These are phyloP conservation scores for Cutaneotrichosporon mucoides DNA, from an alignment of 1,284 basidiomycete species.

Conservation along the genomic window DNA sequence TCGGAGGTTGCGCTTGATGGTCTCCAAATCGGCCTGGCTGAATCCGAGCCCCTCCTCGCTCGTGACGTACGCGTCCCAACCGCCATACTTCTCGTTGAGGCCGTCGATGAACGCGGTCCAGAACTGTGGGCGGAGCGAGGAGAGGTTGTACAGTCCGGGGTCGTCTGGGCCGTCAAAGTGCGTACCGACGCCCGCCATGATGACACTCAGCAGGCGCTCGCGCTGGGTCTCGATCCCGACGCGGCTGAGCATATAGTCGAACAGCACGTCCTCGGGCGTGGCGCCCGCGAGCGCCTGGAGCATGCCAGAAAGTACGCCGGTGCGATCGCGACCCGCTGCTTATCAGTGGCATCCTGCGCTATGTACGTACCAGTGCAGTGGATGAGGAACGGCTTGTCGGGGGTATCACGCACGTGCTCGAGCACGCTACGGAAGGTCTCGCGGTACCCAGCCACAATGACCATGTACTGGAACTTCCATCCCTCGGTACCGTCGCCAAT, in stretches of 20 bases:
- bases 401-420: constrained; percentile 11
- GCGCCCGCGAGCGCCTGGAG: constrained; percentile 16
- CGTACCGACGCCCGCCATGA: neutral
- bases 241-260: constrained; percentile 18
- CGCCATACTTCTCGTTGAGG: constrained; percentile 10
- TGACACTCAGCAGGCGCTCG: constrained; percentile 2
- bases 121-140: constrained; percentile 8
- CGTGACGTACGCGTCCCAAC: constrained; percentile 14
- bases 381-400: constrained; percentile 12
- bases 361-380: constrained; percentile 17
- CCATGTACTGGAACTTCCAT: constrained; percentile 10
- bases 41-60: constrained; percentile 9
- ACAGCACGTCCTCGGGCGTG: neutral
- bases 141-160: constrained; percentile 10
- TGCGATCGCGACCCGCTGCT: constrained; percentile 16
- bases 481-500: constrained; percentile 9
- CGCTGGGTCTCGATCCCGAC: constrained; percentile 18
- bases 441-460: constrained; percentile 4
- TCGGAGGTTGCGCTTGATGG: constrained; percentile 11
- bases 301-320: constrained; percentile 13
- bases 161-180: constrained; percentile 1
- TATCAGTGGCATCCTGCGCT: neutral
- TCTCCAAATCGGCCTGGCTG: neutral
- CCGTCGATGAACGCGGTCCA: constrained; percentile 5
- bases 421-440: constrained; percentile 12